A percentile compares a stretch with the other conserved stretches of the same genome.
These are phyloP conservation scores for Chamaenerion angustifolium DNA, from an alignment of 345 rosid genomes.

Conservation along the genomic window DNA sequence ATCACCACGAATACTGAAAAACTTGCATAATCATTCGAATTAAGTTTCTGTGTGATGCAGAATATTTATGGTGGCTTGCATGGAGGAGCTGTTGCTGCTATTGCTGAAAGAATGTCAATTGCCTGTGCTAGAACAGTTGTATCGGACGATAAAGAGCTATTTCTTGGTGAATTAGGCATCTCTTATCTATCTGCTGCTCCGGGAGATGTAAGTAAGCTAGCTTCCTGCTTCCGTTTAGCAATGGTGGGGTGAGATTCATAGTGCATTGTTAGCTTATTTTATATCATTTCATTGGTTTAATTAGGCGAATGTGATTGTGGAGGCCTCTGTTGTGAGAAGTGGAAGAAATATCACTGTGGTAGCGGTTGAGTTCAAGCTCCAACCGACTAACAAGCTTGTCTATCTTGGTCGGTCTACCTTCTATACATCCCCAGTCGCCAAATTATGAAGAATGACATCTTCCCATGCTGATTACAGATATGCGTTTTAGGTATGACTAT, in stretches of 20 bases:
- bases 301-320: constrained; percentile 43
- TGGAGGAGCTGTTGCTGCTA: constrained; percentile 62
- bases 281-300: not conserved
- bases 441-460: constrained; percentile 22
- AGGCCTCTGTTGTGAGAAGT: constrained; percentile 48
- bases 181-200: constrained; percentile 13
- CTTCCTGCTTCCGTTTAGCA: too few relatives aligned
- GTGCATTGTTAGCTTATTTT: not conserved
- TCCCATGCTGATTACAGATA: constrained; percentile 14
- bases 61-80: constrained; percentile 39
- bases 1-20: not conserved
- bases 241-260: too few relatives aligned
- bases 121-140: constrained; percentile 41
- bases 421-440: constrained; percentile 35
- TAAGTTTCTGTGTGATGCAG: constrained; percentile 14
- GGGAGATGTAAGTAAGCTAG: constrained; percentile 5
- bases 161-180: constrained; percentile 14
- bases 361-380: constrained; percentile 39
- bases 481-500: constrained; percentile 62
- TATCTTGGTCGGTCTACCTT: constrained; percentile 51
- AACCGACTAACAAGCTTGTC: constrained; percentile 33
- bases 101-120: constrained; percentile 49
- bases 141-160: constrained; percentile 7
- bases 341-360: constrained; percentile 63
- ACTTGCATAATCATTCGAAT: not conserved